Percentiles rank a stretch among this genome's conserved stretches.
phyloP scores from a whole-genome alignment of 371 early-diverging fungal genomes.

The Zychaea mexicana region DNA sequence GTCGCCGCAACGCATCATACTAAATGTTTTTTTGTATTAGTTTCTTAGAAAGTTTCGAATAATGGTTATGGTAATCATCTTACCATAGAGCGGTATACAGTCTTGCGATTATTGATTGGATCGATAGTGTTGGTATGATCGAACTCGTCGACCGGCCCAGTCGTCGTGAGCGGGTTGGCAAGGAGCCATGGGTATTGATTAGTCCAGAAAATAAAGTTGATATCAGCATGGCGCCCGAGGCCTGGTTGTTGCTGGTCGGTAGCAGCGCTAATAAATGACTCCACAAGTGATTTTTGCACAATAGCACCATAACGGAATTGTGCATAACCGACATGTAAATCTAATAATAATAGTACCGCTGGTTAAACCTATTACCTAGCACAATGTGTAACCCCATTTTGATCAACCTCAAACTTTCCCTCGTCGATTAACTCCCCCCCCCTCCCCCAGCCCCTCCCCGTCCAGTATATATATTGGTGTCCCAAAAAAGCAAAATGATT shows the following conservation, averaged over 20 bases:
- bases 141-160: conserved; percentile 1
- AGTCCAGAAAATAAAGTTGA: conserved; percentile 61
- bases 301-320: conserved; percentile 66
- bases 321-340: conserved; percentile 61
- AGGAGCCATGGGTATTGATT: conserved; percentile 66
- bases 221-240: conserved; percentile 43
- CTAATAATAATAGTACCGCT: too few species aligned
- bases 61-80: background rate
- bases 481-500: background rate
- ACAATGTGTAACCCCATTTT: too few species aligned
- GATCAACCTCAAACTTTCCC: too few species aligned
- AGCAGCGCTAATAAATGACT: conserved; percentile 31
- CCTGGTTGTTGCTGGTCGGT: conserved; percentile 35
- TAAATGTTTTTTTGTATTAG: conserved; percentile 8
- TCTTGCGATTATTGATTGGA: background rate
- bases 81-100: conserved; percentile 2
- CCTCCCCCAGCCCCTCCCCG: background rate
- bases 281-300: conserved; percentile 47
- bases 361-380: too few species aligned
- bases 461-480: background rate
- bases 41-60: too few species aligned
- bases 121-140: conserved; percentile 8
- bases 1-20: conserved; percentile 30
- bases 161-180: conserved; percentile 46
- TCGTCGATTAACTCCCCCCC: too few species aligned